Conservation (phyloP, 192 early-diverging fungal genomes). For the Gaertneriomyces sp. region DNA sequence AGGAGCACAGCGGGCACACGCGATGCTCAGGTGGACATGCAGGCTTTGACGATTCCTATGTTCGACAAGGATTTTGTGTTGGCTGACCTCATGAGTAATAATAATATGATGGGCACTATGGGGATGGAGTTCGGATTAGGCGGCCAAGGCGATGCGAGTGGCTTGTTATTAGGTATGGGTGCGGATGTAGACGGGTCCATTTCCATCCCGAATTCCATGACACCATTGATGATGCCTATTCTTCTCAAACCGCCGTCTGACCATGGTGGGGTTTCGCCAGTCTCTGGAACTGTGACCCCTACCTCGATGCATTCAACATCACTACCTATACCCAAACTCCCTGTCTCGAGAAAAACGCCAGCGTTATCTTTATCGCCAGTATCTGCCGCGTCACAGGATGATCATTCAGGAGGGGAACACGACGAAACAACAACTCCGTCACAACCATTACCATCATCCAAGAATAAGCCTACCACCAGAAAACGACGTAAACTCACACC, state of each 20-base stretch:
- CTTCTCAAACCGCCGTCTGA: not conserved
- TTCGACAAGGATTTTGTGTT: conserved; percentile 19
- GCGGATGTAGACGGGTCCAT: not conserved
- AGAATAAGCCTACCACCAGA: not conserved
- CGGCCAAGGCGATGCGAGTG: not conserved
- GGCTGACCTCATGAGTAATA: conserved; percentile 12
- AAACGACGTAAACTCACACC: conserved; percentile 24
- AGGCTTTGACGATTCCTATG: not conserved
- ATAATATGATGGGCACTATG: not conserved
- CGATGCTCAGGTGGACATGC: not conserved
- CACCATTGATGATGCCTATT: not conserved
- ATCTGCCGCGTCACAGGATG: conserved; percentile 14
- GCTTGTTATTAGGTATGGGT: not conserved
- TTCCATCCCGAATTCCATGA: not conserved
- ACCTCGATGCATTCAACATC: not conserved
- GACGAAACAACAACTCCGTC: not conserved
- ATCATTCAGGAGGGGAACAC: conserved; percentile 5
- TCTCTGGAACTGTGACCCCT: not conserved
- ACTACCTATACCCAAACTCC: not conserved
- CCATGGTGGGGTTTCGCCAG: not conserved
- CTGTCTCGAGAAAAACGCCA: not conserved
- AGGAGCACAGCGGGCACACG: too few relatives aligned
- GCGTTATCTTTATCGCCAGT: conserved; percentile 16
- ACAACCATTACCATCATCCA: not conserved
- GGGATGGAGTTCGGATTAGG: not conserved